Conservation (phyloP, 257 asterid species). For the Prunella vulgaris region DNA sequence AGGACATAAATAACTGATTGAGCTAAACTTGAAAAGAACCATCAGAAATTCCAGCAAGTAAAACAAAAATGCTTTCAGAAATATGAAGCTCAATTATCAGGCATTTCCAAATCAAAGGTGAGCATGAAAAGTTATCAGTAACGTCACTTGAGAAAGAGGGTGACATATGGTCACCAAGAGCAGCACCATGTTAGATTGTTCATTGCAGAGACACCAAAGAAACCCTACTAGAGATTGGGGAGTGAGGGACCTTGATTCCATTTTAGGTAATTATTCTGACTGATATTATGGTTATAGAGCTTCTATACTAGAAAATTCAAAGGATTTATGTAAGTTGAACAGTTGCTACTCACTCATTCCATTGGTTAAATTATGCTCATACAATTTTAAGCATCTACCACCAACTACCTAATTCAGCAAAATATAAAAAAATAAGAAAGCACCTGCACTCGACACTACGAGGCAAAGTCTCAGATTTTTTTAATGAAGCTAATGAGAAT, state of each 20-base stretch:
- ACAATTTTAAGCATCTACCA: not conserved
- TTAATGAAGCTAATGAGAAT: not conserved
- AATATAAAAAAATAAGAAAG: not conserved
- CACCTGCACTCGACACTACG: not conserved
- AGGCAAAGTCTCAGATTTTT: not conserved
- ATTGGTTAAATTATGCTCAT: not conserved
- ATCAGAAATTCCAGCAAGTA: too few species aligned
- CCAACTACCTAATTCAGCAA: not conserved
- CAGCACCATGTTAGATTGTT: not conserved
- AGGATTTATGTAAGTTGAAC: not conserved
- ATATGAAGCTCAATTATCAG: not conserved
- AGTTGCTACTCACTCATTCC: not conserved
- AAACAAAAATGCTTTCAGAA: too few species aligned
- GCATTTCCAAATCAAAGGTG: not conserved
- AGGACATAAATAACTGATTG: not conserved
- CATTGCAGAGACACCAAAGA: not conserved
- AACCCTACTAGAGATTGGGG: not conserved
- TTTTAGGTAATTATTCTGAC: not conserved
- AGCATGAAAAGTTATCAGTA: not conserved
- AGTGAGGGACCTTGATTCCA: not conserved
- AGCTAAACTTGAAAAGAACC: too few species aligned
- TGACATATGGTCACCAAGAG: not conserved
- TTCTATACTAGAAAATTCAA: not conserved
- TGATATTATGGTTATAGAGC: not conserved
- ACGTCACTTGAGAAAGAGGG: not conserved